Base-by-base conservation (phyloP, 2,329 filamentous ascomycete species). In the Ophiosphaerella narmari region DNA sequence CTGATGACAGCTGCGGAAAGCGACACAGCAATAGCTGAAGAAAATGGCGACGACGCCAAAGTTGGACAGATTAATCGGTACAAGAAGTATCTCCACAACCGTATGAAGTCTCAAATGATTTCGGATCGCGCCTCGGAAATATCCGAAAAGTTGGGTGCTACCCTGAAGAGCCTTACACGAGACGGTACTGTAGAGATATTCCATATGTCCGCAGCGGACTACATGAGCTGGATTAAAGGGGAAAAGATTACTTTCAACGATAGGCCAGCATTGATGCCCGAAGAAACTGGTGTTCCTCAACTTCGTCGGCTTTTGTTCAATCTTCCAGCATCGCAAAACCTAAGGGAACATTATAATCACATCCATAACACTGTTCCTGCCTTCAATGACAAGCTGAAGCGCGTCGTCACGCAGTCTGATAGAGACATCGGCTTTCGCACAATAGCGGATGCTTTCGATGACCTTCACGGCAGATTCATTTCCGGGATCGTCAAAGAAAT, bases 181-280 rank as follows among this genome's bases (percentile, higher is more conserved):
- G 14, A 46, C 3, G 54, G 47, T 7, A 9, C 36, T 2, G 43
- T 44, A 1, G 40, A 59, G 5, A 41, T 52, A 0, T 50, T 57
- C 13, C 59, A 66, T 26, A 39, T 52, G 1, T 64, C 62, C 2
- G 47, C 62, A 1, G 35, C 55, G 0, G 55, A 63, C 0, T 64
- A 66, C 14, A 59, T 62, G 59, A 35, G 46, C 0, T 64, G 54
- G 57, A 60, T 63, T 11, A 53, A 50, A 36, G 33, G 21, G 4
- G 24, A 34, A 1, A 59, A 59, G n/a, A 52, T 60, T 8, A 12
- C 21, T 2, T 63, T 54, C 39, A 39, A 24, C 0, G 37, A 50
- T 9, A 56, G 57, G 26, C 57, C 61, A 2, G 40, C 54, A 1
- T 23, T 64, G 2, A 39, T 45, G 0, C 48, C 58, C 0, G 49